Evolutionary conservation across 768 basidiomycete species (phyloP).

Genomic region (Phanerodontia chrysosporium): DNA sequence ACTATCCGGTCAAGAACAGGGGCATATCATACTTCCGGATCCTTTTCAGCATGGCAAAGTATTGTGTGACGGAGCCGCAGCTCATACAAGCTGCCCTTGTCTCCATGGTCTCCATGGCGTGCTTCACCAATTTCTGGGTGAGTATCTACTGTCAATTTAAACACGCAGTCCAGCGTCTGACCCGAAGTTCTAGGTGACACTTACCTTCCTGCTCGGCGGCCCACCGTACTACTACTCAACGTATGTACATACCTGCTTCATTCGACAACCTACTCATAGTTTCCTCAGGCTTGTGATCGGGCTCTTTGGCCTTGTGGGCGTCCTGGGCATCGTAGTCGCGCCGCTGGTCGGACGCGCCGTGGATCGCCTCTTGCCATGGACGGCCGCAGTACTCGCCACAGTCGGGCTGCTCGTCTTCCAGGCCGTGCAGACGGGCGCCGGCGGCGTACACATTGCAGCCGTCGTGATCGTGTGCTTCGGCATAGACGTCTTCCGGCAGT

Average conservation of each 20-base stretch:
- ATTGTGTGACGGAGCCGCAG: slow-evolving; percentile 68
- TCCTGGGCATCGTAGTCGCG: slow-evolving; percentile 57
- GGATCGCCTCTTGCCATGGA: slow-evolving; percentile 71
- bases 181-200: slow-evolving; percentile 53
- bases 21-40: slow-evolving; percentile 61
- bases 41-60: slow-evolving; percentile 69
- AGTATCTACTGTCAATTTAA: slow-evolving; percentile 12
- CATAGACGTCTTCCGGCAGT: slow-evolving; percentile 65
- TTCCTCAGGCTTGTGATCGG: slow-evolving; percentile 40
- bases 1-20: slow-evolving; percentile 72
- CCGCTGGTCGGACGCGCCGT: slow-evolving; percentile 63
- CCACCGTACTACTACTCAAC: slow-evolving; percentile 70
- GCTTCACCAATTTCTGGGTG: slow-evolving; percentile 38
- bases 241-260: slow-evolving; percentile 27
- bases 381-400: slow-evolving; percentile 55
- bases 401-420: slow-evolving; percentile 46
- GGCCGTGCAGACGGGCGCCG: slow-evolving; percentile 60
- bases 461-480: slow-evolving; percentile 65
- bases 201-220: slow-evolving; percentile 75
- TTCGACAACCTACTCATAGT: slow-evolving; percentile 7
- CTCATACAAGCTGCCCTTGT: slow-evolving; percentile 64
- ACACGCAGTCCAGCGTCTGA: slow-evolving; percentile 12
- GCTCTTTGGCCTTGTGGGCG: slow-evolving; percentile 41
- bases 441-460: slow-evolving; percentile 61
- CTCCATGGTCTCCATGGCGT: slow-evolving; percentile 53